Evolutionary conservation across 2,329 filamentous ascomycete species (phyloP).

Genomic region (Nigrospora sphaerica): DNA sequence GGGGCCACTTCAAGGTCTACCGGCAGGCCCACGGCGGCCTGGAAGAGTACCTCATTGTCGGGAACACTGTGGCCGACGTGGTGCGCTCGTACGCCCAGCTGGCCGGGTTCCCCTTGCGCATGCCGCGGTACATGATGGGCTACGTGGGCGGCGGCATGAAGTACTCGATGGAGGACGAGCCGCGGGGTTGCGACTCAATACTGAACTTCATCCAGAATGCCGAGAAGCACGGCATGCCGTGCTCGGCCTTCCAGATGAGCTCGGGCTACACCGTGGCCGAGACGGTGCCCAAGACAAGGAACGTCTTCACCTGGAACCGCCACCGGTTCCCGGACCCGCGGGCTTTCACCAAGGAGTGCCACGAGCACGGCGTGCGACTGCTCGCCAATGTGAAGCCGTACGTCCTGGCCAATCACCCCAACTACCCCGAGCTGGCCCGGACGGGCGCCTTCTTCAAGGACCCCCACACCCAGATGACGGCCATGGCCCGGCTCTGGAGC

Average conservation of each 20-base stretch:
- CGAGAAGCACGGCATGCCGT: conserved; percentile 59
- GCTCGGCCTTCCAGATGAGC: conserved; percentile 66
- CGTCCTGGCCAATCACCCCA: conserved; percentile 58
- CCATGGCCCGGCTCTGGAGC: conserved; percentile 61
- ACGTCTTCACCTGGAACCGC: conserved; percentile 65
- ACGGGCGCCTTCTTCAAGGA: conserved; percentile 59
- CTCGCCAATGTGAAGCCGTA: conserved; percentile 71
- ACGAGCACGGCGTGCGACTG: conserved; percentile 57
- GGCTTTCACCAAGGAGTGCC: conserved; percentile 54
- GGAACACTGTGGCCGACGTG: conserved; percentile 58
- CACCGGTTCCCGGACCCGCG: conserved; percentile 64
- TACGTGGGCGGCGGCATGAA: conserved; percentile 61
- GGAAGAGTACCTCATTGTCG: conserved; percentile 64
- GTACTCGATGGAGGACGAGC: conserved; percentile 42
- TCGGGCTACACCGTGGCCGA: conserved; percentile 66
- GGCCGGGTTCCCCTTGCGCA: conserved; percentile 59
- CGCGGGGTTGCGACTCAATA: conserved; percentile 49
- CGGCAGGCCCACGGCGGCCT: conserved; percentile 66
- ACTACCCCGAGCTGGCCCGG: conserved; percentile 53
- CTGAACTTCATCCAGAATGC: conserved; percentile 55
- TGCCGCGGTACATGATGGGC: conserved; percentile 66
- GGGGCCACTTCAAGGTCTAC: conserved; percentile 69
- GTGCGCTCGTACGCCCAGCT: conserved; percentile 60
- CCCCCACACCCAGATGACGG: conserved; percentile 40
- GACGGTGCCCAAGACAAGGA: conserved; percentile 59